A percentile compares a stretch with the other conserved stretches of the same genome.
phyloP scores from a whole-genome alignment of 805 yeast species.

The Suhomyces sp. region DNA sequence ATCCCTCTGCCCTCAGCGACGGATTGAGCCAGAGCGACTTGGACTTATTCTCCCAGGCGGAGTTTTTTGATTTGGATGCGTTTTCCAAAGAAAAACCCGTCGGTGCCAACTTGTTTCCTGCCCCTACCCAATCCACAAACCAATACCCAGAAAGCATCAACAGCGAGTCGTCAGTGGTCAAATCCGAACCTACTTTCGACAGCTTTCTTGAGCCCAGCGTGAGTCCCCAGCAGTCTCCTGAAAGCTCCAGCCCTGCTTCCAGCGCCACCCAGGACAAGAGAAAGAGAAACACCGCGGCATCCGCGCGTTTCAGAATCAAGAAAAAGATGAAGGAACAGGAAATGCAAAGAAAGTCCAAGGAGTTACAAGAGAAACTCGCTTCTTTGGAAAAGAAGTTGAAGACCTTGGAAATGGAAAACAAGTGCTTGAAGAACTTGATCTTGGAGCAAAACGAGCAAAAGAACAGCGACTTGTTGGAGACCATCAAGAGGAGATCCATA shows the following conservation, averaged over 20 bases:
- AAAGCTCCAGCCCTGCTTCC: background rate
- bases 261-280: constrained; percentile 65
- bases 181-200: constrained; percentile 6
- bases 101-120: constrained; percentile 10
- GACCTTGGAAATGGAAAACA: constrained; percentile 91
- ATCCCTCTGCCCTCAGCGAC: constrained; percentile 21
- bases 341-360: constrained; percentile 73
- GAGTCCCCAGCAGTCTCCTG: background rate
- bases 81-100: constrained; percentile 16
- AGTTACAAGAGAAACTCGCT: constrained; percentile 64
- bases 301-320: constrained; percentile 89
- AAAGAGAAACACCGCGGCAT: constrained; percentile 87
- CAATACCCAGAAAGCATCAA: background rate
- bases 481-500: constrained; percentile 25
- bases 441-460: constrained; percentile 62
- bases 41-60: constrained; percentile 39
- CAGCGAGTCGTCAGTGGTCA: background rate
- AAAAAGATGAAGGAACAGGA: constrained; percentile 91
- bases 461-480: constrained; percentile 25
- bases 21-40: constrained; percentile 25
- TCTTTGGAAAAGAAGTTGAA: constrained; percentile 70
- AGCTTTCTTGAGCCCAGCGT: constrained; percentile 2
- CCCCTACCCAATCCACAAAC: background rate
- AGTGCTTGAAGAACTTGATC: constrained; percentile 75
- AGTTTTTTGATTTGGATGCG: constrained; percentile 39